Evolutionary conservation across 257 asterid genomes (phyloP).

Genomic region (Nemophila menziesii): DNA sequence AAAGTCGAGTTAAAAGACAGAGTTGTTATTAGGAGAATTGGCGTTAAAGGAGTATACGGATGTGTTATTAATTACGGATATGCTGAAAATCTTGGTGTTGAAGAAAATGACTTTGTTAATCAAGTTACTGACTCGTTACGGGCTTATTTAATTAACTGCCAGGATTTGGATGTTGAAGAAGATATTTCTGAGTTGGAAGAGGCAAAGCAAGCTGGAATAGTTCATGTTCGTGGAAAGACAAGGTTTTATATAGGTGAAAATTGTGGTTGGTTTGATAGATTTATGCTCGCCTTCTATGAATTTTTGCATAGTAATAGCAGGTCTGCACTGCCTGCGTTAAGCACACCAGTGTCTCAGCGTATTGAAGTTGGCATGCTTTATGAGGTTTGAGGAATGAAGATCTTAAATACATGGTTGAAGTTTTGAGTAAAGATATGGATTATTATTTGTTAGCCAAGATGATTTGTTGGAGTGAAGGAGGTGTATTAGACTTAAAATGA

Average conservation of each 20-base stretch:
- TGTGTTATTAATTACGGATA: conserved; percentile 26
- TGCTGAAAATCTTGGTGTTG: conserved; percentile 18
- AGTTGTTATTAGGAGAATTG: conserved; percentile 13
- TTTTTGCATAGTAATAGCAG: conserved; percentile 26
- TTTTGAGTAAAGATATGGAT: no score
- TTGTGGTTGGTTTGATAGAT: conserved; percentile 30
- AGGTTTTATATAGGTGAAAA: conserved; percentile 22
- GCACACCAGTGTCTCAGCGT: conserved; percentile 18
- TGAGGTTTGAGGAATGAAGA: conserved; percentile 22
- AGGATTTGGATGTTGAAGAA: conserved; percentile 3
- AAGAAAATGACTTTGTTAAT: conserved; percentile 17
- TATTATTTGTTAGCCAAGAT: no score
- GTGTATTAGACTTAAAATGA: no score
- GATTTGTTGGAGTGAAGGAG: no score
- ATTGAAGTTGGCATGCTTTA: conserved; percentile 31
- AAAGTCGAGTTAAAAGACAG: conserved; percentile 20
- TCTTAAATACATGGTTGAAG: no score
- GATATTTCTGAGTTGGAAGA: conserved; percentile 18
- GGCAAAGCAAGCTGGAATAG: conserved; percentile 25
- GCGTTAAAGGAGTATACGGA: conserved; percentile 19
- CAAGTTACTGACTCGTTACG: conserved; percentile 14
- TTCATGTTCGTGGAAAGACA: conserved; percentile 27
- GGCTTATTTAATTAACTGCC: conserved; percentile 9
- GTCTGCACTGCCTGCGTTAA: conserved; percentile 24
- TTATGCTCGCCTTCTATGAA: conserved; percentile 35